phyloP scores from a whole-genome alignment of 2,329 filamentous ascomycete genomes.

The Monosporascus sp. region DNA sequence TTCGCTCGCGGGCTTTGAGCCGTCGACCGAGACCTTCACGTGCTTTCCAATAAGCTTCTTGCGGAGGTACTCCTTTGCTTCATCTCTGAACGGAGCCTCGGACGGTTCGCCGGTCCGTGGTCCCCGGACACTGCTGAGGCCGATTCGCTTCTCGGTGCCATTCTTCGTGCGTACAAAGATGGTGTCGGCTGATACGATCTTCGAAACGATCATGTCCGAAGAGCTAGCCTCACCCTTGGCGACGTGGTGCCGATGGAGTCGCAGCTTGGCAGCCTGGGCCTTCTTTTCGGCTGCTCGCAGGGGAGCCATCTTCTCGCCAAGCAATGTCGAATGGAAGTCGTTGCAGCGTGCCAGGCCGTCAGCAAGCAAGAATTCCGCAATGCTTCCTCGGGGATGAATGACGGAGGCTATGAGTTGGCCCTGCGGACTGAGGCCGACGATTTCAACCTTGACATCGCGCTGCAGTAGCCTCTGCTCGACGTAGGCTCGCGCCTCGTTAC shows the following conservation, averaged over 20 bases:
- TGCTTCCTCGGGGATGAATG: constrained; percentile 85
- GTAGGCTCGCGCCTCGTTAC: constrained; percentile 82
- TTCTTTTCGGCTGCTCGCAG: constrained; percentile 82
- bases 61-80: constrained; percentile 92
- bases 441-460: constrained; percentile 73
- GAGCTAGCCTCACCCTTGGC: constrained; percentile 62
- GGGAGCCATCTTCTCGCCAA: constrained; percentile 81
- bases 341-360: constrained; percentile 88
- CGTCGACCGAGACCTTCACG: constrained; percentile 82
- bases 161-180: constrained; percentile 80
- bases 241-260: constrained; percentile 77
- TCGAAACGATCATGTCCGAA: constrained; percentile 76
- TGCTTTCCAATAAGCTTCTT: constrained; percentile 96
- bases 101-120: constrained; percentile 84
- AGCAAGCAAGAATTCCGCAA: constrained; percentile 84
- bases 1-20: constrained; percentile 81
- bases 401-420: constrained; percentile 85
- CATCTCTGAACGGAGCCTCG: constrained; percentile 82
- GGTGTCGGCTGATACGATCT: constrained; percentile 84
- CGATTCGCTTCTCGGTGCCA: constrained; percentile 83
- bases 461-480: constrained; percentile 84
- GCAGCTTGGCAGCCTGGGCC: constrained; percentile 71
- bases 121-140: constrained; percentile 86
- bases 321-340: constrained; percentile 90
- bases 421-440: constrained; percentile 84